Base-by-base conservation (phyloP, 2,329 filamentous ascomycete species). In the Alternaria viburni region DNA sequence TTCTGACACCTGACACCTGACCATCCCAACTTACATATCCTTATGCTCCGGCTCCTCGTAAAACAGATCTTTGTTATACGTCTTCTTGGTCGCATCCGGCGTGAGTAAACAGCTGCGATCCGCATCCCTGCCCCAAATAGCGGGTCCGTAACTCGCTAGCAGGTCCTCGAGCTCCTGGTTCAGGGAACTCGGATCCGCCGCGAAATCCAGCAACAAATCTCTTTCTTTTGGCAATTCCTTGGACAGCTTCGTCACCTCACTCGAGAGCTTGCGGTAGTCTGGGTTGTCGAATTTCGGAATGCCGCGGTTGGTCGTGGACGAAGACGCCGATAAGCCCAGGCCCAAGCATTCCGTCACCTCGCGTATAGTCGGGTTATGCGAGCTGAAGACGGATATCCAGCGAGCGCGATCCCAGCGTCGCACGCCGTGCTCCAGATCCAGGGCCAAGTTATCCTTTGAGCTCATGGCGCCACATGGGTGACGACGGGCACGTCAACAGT, bases 261-360 rank as follows among this genome's bases (percentile, higher is more conserved):
- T 76, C 8, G 76, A 77, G 30, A 79, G 69, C 65, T 75, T 77
- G 63, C 73, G 73, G 65, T 76, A 77, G 49, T 79, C 75, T 26
- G 77, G 77, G 45, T 77, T 77, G 70, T 79, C 77, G 71, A 79
- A 79, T 54, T 79, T 79, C 60, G 76, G 76, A 57, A 79, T 79
- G 67, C 77, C 77, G 59, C 76, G 74, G 64, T 78, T 78, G 47
- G 76, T 77, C 50, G 74, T 78, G 21, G 73, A 76, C 61, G 72
- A 74, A n/a, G 74, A 76, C 50, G 76, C 74, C 19, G 74, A 76
- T 46, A 77, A 64, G 64, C 75, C 75, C 49, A 79, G 69, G 47
- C 77, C 77, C 52, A 79, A 66, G 61, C 74, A 77, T 65, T 79
- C 77, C 46, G 76, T 78, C 26, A 79, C 74, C 65, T 79, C 75